phyloP scores from a whole-genome alignment of 2,329 filamentous ascomycete species.

The Didymella glomerata region DNA sequence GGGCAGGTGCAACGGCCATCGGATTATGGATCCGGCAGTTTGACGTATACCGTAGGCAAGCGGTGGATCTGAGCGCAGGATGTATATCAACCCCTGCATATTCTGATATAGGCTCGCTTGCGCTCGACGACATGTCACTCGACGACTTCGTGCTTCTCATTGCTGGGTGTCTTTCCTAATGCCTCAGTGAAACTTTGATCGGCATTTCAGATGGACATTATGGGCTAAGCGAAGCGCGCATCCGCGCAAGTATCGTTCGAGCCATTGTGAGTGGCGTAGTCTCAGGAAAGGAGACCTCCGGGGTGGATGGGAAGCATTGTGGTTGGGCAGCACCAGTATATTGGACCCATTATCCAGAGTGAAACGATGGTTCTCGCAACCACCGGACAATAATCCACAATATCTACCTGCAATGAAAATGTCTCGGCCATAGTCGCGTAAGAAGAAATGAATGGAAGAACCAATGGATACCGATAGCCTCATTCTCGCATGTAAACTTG shows the following conservation, averaged over 20 bases:
- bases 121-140: neutral
- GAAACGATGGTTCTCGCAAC: neutral
- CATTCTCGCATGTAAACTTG: neutral
- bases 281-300: neutral
- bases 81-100: constrained; percentile 1
- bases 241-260: neutral
- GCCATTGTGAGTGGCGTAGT: neutral
- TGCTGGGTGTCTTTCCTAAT: neutral
- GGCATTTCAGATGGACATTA: neutral
- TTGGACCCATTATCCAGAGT: neutral
- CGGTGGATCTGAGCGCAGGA: neutral
- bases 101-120: constrained; percentile 1
- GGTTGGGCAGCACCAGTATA: neutral
- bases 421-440: neutral
- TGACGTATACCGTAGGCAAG: neutral
- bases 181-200: neutral
- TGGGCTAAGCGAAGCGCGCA: neutral
- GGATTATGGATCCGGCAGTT: neutral
- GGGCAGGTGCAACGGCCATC: neutral
- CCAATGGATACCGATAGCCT: neutral
- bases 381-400: neutral
- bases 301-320: neutral
- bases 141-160: neutral
- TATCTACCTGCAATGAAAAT: neutral
- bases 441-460: neutral